phyloP scores from a whole-genome alignment of 331 rosid species.

The Telfairia occidentalis region DNA sequence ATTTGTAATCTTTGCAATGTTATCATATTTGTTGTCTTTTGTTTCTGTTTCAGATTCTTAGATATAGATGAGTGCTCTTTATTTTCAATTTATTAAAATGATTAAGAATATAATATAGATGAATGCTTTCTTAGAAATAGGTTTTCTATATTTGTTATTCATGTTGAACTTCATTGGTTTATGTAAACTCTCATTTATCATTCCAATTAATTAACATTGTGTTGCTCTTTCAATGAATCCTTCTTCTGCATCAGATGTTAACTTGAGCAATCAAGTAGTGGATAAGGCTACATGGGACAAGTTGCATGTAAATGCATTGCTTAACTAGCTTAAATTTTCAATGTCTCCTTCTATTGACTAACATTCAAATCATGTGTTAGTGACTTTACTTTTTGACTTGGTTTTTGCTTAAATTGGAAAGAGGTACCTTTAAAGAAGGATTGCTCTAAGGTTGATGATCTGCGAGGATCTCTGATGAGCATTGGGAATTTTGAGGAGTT shows the following conservation, averaged over 20 bases:
- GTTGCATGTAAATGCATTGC: too few species aligned
- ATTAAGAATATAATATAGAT: conserved; percentile 8
- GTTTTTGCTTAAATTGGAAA: too few species aligned
- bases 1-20: background rate
- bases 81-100: background rate
- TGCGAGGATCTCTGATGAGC: too few species aligned
- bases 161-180: background rate
- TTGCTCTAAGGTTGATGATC: too few species aligned
- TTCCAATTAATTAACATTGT: conserved; percentile 10
- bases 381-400: too few species aligned
- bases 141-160: background rate
- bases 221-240: background rate
- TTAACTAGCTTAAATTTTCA: too few species aligned
- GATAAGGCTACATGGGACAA: conserved; percentile 40
- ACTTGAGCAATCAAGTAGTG: conserved; percentile 38
- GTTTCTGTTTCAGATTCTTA: background rate
- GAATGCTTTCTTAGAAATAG: conserved; percentile 13
- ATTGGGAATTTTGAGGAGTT: too few species aligned
- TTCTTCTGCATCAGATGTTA: conserved; percentile 11
- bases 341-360: too few species aligned
- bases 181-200: background rate
- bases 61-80: background rate
- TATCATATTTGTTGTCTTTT: background rate
- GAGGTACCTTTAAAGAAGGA: too few species aligned
- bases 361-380: too few species aligned